phyloP scores from a whole-genome alignment of 2,329 filamentous ascomycete species.

The Elsinoe fawcettii region DNA sequence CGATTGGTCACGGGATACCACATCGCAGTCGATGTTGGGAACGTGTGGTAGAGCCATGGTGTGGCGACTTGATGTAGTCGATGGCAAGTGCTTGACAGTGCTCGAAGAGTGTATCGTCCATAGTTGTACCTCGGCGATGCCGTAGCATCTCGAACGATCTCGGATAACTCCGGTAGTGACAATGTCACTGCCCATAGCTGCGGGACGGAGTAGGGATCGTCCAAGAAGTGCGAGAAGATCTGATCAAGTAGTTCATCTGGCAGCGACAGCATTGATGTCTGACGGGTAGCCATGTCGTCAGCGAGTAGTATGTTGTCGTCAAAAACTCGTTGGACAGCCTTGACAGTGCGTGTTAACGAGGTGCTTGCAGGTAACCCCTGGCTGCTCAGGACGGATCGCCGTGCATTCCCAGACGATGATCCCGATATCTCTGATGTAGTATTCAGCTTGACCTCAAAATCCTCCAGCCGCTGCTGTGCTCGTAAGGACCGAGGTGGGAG shows the following conservation, averaged over 20 bases:
- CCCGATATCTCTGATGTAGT: not conserved
- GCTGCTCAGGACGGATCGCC: not conserved
- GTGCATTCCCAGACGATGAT: not conserved
- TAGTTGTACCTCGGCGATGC: not conserved
- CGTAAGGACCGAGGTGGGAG: not conserved
- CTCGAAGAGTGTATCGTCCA: not conserved
- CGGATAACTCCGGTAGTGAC: not conserved
- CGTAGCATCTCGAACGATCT: not conserved
- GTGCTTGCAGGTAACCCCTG: not conserved
- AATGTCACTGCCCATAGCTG: constrained; percentile 3
- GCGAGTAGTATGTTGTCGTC: not conserved
- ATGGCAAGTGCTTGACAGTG: not conserved
- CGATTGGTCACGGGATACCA: constrained; percentile 9
- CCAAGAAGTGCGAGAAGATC: not conserved
- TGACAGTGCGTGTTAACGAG: not conserved
- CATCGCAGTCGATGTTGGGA: constrained; percentile 6
- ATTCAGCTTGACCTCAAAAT: not conserved
- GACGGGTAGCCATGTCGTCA: not conserved
- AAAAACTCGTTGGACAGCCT: not conserved
- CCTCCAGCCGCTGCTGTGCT: not conserved
- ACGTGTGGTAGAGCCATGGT: constrained; percentile 7
- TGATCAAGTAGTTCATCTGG: constrained; percentile 2
- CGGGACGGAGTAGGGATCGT: not conserved
- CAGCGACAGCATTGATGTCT: not conserved
- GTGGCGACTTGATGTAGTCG: not conserved